Evolutionary conservation across 106 monocot genomes (phyloP), one percentile per base, ranked within the genome.

Genomic region (Allium sativum): DNA sequence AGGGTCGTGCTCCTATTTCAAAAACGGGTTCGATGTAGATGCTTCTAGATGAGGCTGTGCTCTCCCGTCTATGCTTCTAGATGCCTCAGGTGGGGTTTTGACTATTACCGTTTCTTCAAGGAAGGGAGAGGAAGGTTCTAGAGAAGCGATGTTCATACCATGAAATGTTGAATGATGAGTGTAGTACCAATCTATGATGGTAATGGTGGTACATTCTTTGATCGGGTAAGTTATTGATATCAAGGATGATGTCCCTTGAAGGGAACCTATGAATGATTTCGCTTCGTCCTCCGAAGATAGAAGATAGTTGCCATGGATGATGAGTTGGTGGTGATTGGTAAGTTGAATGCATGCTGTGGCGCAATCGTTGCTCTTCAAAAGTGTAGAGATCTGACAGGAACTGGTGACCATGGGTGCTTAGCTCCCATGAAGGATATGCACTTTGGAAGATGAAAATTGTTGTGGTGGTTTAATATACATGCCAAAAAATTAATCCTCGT

Each of bases 381-480:
- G 62, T 78, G 43, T 57, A 65, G 21, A 98, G 79, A 21, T 46
- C 81, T 12, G 73, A 64, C 18, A 98, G 65, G 48, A 92, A 78
- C 19, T 77, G 64, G 41, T 48, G 64, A 7, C 92, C 92, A 11
- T 74, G 69, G 3, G 40, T 17, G 64, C 68, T 71, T 47, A 92
- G 88, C 73, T 92, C 78, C 92, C 92, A 98, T 9, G 72, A 73
- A 45, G 76, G 88, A 68, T 98, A 98, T 7, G 69, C 72, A 48
- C 85, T 88, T 42, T 81, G 82, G 56, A 98, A 98, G 64, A 91
- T 98, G 84, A 56, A 67, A 62, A 50, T 3, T 50, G 31, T 31
- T 31, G 31, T 31, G 31, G 1, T 31, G 5, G 31, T n/a, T 31
- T 31, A 31, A 5, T 2, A 1, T 31, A 31, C 31, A 31, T 31